Conservation (phyloP, 768 basidiomycete genomes). For the Boletus rubropictus region DNA sequence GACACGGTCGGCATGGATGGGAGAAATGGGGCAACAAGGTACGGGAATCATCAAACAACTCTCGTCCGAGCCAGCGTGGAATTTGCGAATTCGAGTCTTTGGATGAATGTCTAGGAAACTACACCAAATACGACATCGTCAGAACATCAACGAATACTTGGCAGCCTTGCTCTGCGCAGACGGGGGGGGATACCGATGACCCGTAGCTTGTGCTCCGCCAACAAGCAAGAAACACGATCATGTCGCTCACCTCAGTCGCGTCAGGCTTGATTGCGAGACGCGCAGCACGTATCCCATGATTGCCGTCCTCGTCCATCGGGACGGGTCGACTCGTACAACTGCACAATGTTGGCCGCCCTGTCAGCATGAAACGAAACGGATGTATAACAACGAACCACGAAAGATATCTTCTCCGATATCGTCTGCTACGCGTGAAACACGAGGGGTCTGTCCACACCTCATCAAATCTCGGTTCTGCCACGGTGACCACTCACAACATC, state of each 20-base stretch:
- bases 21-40: too few species aligned
- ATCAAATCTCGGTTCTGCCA: not conserved
- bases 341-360: not conserved
- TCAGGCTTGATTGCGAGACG: conserved; percentile 14
- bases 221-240: conserved; percentile 19
- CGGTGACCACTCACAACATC: conserved; percentile 9
- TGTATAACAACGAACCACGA: conserved; percentile 10
- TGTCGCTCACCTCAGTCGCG: conserved; percentile 7
- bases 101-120: not conserved
- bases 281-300: not conserved
- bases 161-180: not conserved
- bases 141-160: conserved; percentile 1
- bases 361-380: not conserved
- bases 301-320: not conserved
- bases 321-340: conserved; percentile 10
- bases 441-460: conserved; percentile 9
- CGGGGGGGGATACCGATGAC: not conserved
- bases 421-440: conserved; percentile 5
- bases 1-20: not conserved
- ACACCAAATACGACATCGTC: not conserved
- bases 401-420: conserved; percentile 6
- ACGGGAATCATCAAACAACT: not conserved
- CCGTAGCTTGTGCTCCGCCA: conserved; percentile 14
- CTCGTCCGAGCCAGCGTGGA: not conserved
- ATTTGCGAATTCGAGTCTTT: too few species aligned